These are phyloP conservation scores for Teratosphaeria zuluensis DNA, from an alignment of 2,329 filamentous ascomycete genomes.

Conservation along the genomic window DNA sequence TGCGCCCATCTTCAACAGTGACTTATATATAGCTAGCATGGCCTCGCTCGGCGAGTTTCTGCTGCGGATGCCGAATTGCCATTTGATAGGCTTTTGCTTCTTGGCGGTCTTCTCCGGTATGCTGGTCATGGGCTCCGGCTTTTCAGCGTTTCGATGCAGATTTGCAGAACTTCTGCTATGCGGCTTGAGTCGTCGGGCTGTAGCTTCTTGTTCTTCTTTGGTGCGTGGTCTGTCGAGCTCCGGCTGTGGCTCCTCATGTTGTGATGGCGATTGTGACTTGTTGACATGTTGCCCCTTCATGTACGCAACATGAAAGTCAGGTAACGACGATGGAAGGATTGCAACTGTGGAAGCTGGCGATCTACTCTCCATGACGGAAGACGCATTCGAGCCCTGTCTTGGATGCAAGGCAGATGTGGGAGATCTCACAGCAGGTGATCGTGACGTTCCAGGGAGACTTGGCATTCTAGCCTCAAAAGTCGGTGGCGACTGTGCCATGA, in stretches of 20 bases:
- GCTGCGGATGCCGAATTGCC: slow-evolving; percentile 96
- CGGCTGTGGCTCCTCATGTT: slow-evolving; percentile 33
- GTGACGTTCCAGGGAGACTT: slow-evolving; percentile 22
- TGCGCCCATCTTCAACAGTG: slow-evolving; percentile 75
- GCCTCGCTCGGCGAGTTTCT: slow-evolving; percentile 91
- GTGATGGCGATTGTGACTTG: slow-evolving; percentile 18
- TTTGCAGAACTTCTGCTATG: slow-evolving; percentile 55
- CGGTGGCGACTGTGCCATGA: slow-evolving; percentile 48
- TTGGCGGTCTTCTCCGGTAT: slow-evolving; percentile 31
- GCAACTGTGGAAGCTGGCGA: slow-evolving; percentile 66
- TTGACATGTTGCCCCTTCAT: slow-evolving; percentile 56
- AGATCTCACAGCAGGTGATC: slow-evolving; percentile 3
- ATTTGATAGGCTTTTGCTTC: slow-evolving; percentile 63
- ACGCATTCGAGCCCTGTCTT: slow-evolving; percentile 35
- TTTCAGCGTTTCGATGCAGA: slow-evolving; percentile 15
- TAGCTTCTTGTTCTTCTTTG: slow-evolving; percentile 66
- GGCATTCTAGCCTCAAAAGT: slow-evolving; percentile 29
- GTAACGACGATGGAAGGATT: slow-evolving; percentile 82
- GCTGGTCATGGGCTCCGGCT: slow-evolving; percentile 47
- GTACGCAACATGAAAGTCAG: slow-evolving; percentile 81
- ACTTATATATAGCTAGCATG: slow-evolving; percentile 89
- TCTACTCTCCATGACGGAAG: slow-evolving; percentile 29
- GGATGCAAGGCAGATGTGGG: slow-evolving; percentile 19
- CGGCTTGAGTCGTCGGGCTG: slow-evolving; percentile 70
- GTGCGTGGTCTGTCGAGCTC: slow-evolving; percentile 34